Evolutionary conservation across 306 rosid genomes (phyloP).

Genomic region (Sechiopsis laciniata): DNA sequence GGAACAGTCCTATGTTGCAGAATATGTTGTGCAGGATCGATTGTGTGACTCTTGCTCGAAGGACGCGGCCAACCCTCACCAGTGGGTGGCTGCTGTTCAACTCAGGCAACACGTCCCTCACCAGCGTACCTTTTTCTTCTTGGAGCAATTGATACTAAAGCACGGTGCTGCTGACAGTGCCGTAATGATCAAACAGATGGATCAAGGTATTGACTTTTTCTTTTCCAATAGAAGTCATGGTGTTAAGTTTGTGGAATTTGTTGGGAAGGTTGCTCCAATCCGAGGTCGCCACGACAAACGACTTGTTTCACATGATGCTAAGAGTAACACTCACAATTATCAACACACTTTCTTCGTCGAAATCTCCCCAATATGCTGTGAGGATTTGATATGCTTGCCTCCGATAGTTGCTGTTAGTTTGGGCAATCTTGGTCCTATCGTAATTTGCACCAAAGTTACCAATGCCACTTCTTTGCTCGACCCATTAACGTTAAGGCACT

Average conservation of each 20-base stretch:
- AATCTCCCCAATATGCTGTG: constrained; percentile 56
- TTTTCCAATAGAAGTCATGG: constrained; percentile 61
- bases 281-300: constrained; percentile 47
- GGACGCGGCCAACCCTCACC: constrained; percentile 62
- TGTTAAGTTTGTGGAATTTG: constrained; percentile 55
- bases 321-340: constrained; percentile 47
- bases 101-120: constrained; percentile 61
- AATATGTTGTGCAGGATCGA: constrained; percentile 52
- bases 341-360: constrained; percentile 71
- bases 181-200: constrained; percentile 56
- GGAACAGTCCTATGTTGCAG: constrained; percentile 49
- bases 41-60: constrained; percentile 61
- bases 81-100: constrained; percentile 69
- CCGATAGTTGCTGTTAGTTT: constrained; percentile 47
- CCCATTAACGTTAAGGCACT: constrained; percentile 54
- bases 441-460: constrained; percentile 68
- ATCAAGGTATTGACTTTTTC: constrained; percentile 64
- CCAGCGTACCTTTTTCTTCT: constrained; percentile 51
- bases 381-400: constrained; percentile 69
- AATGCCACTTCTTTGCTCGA: constrained; percentile 60
- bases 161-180: constrained; percentile 61
- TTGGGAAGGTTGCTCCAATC: constrained; percentile 49
- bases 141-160: constrained; percentile 63
- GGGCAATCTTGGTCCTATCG: constrained; percentile 67
- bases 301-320: constrained; percentile 65